Percentiles rank a stretch among this genome's conserved stretches.
Evolutionary conservation across 768 basidiomycete genomes (phyloP).

Genomic region (Cytidiella melzeri): DNA sequence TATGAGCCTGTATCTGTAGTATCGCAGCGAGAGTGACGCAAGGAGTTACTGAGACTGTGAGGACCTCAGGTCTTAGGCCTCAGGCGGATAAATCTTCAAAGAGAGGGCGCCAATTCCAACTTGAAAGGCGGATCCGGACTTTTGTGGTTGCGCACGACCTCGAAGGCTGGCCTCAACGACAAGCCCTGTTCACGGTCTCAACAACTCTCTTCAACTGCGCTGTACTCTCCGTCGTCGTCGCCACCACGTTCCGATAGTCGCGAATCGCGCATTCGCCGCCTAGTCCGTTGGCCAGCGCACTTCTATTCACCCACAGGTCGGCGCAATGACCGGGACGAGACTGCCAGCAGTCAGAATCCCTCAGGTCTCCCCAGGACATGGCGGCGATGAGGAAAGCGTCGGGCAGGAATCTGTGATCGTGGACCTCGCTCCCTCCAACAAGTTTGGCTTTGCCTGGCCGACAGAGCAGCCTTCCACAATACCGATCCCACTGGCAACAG

Average conservation of each 20-base stretch:
- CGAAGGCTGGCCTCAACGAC: conserved; percentile 10
- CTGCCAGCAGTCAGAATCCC: conserved; percentile 49
- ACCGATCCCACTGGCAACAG: conserved; percentile 29
- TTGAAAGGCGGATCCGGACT: conserved; percentile 9
- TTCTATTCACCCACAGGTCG: conserved; percentile 5
- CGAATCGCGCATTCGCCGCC: conserved; percentile 2
- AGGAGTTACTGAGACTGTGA: too few species aligned
- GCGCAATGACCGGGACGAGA: conserved; percentile 26
- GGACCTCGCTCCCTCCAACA: conserved; percentile 42
- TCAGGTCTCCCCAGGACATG: conserved; percentile 28
- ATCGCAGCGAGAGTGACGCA: too few species aligned
- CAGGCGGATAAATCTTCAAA: too few species aligned
- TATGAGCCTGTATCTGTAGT: too few species aligned
- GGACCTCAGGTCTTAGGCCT: too few species aligned
- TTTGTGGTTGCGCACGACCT: conserved; percentile 9
- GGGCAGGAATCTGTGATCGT: conserved; percentile 40
- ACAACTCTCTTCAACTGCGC: neutral
- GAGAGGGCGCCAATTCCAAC: too few species aligned
- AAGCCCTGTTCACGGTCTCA: neutral
- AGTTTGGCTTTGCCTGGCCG: conserved; percentile 58
- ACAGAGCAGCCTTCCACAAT: conserved; percentile 37
- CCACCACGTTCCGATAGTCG: conserved; percentile 1
- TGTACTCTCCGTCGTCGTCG: neutral
- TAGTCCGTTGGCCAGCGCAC: conserved; percentile 5
- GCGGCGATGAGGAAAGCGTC: conserved; percentile 34